These are phyloP conservation scores for Salvia rosmarinus DNA, from an alignment of 257 asterid species.

Conservation along the genomic window DNA sequence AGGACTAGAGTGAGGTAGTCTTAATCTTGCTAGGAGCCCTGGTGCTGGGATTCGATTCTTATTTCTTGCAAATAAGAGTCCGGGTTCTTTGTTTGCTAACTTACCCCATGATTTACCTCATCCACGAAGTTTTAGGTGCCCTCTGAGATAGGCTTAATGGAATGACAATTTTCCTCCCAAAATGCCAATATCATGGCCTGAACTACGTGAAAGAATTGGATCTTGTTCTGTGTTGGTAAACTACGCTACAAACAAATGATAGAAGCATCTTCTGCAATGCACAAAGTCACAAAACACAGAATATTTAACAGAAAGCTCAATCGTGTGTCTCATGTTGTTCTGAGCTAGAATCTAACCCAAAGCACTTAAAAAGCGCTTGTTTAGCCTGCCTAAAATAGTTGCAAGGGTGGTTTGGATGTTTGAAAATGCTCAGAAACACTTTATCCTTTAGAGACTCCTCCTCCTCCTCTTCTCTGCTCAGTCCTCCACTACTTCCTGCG, in stretches of 20 bases:
- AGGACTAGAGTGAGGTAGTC: not conserved
- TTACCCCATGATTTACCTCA: not conserved
- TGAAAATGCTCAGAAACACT: conserved; percentile 26
- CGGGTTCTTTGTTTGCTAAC: not conserved
- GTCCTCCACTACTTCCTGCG: conserved; percentile 37
- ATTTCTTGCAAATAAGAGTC: no score
- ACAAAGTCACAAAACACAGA: not conserved
- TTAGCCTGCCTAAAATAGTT: conserved; percentile 52
- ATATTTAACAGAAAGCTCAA: conserved; percentile 31
- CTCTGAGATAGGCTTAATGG: not conserved
- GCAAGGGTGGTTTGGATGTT: conserved; percentile 61
- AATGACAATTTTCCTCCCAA: not conserved
- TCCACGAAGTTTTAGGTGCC: not conserved
- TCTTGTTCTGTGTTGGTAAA: not conserved
- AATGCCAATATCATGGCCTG: not conserved
- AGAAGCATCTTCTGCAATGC: not conserved
- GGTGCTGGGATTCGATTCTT: no score
- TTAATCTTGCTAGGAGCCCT: no score
- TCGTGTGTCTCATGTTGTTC: conserved; percentile 53
- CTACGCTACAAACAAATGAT: not conserved
- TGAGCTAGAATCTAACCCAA: conserved; percentile 54
- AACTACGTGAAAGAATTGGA: not conserved
- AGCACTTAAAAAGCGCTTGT: conserved; percentile 62
- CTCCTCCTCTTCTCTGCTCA: conserved; percentile 40
- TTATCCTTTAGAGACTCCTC: conserved; percentile 42